phyloP scores from a whole-genome alignment of 805 yeast genomes.

The Saturnispora hagleri region DNA sequence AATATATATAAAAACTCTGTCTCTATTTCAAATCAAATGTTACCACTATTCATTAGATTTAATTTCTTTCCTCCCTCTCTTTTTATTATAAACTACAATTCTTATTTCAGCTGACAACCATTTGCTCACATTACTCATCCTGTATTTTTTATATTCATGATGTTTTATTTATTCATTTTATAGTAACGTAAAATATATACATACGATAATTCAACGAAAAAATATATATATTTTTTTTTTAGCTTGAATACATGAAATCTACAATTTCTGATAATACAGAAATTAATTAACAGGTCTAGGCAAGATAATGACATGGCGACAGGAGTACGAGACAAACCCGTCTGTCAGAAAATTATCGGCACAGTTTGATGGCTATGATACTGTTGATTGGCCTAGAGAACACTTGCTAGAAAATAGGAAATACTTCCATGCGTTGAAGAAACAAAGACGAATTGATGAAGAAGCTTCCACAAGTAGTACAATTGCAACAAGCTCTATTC shows the following conservation, averaged over 20 bases:
- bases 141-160: neutral
- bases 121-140: neutral
- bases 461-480: conserved; percentile 8
- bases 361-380: conserved; percentile 50
- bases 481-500: conserved; percentile 6
- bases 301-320: conserved; percentile 8
- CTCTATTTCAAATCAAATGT: neutral
- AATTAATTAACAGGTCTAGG: neutral
- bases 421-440: conserved; percentile 18
- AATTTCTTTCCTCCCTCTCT: neutral
- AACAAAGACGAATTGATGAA: conserved; percentile 6
- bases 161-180: conserved; percentile 6
- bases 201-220: neutral
- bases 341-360: conserved; percentile 23
- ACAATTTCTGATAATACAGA: too few species aligned
- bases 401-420: conserved; percentile 38
- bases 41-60: neutral
- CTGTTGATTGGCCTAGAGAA: conserved; percentile 67
- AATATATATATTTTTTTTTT: too few species aligned
- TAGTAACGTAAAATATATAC: conserved; percentile 1
- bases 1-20: neutral
- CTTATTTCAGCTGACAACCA: neutral
- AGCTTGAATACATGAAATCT: too few species aligned
- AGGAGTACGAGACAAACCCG: conserved; percentile 6
- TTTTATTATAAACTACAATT: neutral